A percentile compares a stretch with the other conserved stretches of the same genome.
These are phyloP conservation scores for Kwoniella dendrophila DNA, from an alignment of 768 basidiomycete genomes.

Conservation along the genomic window DNA sequence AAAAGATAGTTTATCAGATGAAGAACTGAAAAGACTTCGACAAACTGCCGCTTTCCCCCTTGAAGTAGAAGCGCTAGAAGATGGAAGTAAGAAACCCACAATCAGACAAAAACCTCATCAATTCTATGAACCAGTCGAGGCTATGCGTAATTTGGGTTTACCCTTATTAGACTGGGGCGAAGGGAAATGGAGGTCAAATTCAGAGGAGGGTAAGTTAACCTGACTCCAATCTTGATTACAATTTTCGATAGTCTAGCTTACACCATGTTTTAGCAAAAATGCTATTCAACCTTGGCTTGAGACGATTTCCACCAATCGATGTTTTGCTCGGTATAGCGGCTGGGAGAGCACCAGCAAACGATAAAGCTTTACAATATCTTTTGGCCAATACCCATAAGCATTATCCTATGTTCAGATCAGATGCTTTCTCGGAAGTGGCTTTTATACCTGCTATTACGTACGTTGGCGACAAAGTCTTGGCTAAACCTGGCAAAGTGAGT, in stretches of 20 bases:
- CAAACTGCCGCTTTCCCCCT: conserved; percentile 73
- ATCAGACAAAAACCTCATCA: conserved; percentile 69
- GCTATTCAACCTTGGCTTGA: conserved; percentile 63
- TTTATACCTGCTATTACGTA: conserved; percentile 77
- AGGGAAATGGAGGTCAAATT: conserved; percentile 74
- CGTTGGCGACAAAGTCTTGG: conserved; percentile 61
- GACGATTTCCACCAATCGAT: conserved; percentile 68
- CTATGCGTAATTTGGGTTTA: conserved; percentile 70
- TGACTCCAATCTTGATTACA: background rate
- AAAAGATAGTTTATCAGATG: conserved; percentile 63
- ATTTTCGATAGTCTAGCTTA: background rate
- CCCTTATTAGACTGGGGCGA: conserved; percentile 88
- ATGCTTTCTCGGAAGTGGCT: conserved; percentile 59
- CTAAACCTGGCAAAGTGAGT: conserved; percentile 68
- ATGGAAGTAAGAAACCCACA: conserved; percentile 26
- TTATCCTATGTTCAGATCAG: conserved; percentile 55
- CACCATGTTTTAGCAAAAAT: conserved; percentile 65
- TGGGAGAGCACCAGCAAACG: conserved; percentile 52
- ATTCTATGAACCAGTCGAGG: conserved; percentile 80
- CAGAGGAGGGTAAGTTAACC: conserved; percentile 88
- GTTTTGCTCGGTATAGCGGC: conserved; percentile 72
- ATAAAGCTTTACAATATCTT: conserved; percentile 75
- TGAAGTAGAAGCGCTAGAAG: conserved; percentile 27
- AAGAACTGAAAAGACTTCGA: conserved; percentile 64
- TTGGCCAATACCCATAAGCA: conserved; percentile 69